A percentile compares a stretch with the other conserved stretches of the same genome.
These are phyloP conservation scores for Dendryphion nanum DNA, from an alignment of 2,329 filamentous ascomycete genomes.

Conservation along the genomic window DNA sequence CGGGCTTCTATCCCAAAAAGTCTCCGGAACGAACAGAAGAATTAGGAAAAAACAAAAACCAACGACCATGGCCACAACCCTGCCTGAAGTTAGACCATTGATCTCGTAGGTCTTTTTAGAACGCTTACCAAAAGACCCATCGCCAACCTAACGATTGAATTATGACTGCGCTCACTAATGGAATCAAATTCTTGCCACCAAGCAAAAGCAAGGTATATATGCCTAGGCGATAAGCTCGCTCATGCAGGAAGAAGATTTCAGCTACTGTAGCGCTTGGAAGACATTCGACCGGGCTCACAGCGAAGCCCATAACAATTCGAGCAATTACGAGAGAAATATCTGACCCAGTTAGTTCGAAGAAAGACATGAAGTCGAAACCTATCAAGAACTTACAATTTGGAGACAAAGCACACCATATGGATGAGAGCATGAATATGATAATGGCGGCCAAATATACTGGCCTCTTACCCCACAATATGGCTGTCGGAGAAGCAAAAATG, in stretches of 20 bases:
- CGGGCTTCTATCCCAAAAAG: constrained; percentile 89
- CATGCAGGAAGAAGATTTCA: constrained; percentile 94
- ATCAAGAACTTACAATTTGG: constrained; percentile 30
- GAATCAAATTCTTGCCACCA: constrained; percentile 87
- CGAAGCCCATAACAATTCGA: constrained; percentile 82
- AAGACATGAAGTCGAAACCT: background rate
- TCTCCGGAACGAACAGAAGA: constrained; percentile 91
- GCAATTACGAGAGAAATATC: constrained; percentile 74
- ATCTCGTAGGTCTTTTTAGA: too few relatives aligned
- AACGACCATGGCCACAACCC: constrained; percentile 80
- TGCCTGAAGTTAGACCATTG: background rate
- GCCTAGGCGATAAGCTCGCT: constrained; percentile 87
- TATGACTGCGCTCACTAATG: constrained; percentile 80
- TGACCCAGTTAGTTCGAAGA: constrained; percentile 1
- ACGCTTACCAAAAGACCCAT: constrained; percentile 79
- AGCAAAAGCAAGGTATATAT: constrained; percentile 89
- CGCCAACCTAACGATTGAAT: constrained; percentile 79
- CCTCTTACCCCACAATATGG: constrained; percentile 86
- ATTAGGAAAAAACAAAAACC: constrained; percentile 68
- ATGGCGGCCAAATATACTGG: constrained; percentile 82
- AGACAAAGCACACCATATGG: constrained; percentile 83
- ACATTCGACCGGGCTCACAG: constrained; percentile 87
- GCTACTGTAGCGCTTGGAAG: constrained; percentile 91
- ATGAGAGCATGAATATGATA: constrained; percentile 72
- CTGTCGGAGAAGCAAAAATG: constrained; percentile 82